Conservation (phyloP, 208 protist genomes). For the Porcisia deanei region DNA sequence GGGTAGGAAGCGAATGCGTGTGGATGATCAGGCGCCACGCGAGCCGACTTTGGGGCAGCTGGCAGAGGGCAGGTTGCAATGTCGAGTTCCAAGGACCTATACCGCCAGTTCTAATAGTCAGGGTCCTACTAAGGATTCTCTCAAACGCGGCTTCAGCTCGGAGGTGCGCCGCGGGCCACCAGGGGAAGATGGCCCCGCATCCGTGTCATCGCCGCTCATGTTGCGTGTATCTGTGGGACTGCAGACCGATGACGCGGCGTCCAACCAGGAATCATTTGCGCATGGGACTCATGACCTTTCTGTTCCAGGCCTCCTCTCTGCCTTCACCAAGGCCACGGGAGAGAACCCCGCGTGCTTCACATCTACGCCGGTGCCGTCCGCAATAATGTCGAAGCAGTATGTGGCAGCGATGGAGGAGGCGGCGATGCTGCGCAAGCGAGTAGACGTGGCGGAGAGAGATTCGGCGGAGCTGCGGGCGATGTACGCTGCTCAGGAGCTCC, state of each 20-base stretch:
- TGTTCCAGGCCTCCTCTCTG: neutral
- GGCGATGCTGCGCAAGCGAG: constrained; percentile 22
- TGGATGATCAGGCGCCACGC: neutral
- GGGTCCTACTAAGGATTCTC: too few species aligned
- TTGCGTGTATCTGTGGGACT: constrained; percentile 1
- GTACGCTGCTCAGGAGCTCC: constrained; percentile 28
- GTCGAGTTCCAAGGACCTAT: neutral
- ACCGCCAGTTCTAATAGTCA: neutral
- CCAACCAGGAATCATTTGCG: neutral
- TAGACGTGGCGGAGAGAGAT: constrained; percentile 18
- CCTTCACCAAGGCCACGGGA: neutral
- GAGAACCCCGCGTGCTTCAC: neutral
- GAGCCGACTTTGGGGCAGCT: neutral
- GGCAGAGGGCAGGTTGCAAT: neutral
- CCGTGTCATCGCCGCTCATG: neutral
- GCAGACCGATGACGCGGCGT: constrained; percentile 1
- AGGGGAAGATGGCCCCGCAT: neutral
- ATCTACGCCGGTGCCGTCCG: constrained; percentile 11
- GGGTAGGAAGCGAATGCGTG: constrained; percentile 4
- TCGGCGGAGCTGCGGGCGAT: constrained; percentile 26
- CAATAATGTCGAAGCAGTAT: constrained; percentile 21
- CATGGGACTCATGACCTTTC: neutral
- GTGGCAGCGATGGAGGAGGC: constrained; percentile 21
- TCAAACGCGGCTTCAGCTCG: neutral
- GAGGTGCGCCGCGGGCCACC: neutral